Evolutionary conservation across 352 stramenopile species (phyloP).

Genomic region (Peronospora belbahrii): DNA sequence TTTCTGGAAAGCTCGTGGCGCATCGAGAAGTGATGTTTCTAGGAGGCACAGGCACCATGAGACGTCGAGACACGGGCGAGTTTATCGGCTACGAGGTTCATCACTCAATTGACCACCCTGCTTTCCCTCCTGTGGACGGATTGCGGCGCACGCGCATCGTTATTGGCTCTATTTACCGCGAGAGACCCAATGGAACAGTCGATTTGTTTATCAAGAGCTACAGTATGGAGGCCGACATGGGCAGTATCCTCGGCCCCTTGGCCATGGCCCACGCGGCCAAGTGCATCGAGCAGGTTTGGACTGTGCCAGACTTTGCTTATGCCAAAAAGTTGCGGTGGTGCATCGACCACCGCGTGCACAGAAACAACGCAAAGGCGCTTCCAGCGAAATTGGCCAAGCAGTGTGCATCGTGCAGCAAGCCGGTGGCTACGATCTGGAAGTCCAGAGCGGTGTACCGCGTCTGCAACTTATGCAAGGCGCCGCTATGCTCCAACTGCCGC

Average conservation of each 20-base stretch:
- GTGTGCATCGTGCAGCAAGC: slow-evolving; percentile 17
- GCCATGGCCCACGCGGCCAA: slow-evolving; percentile 28
- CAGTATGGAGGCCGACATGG: slow-evolving; percentile 34
- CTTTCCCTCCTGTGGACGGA: slow-evolving; percentile 28
- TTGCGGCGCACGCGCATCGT: slow-evolving; percentile 26
- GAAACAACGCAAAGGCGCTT: slow-evolving; percentile 19
- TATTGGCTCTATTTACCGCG: slow-evolving; percentile 26
- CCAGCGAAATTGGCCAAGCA: slow-evolving; percentile 18
- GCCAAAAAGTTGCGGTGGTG: slow-evolving; percentile 33
- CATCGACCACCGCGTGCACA: slow-evolving; percentile 23
- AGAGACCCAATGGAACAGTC: slow-evolving; percentile 23
- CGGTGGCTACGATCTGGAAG: slow-evolving; percentile 14
- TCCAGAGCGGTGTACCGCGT: slow-evolving; percentile 5
- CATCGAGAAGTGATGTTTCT: slow-evolving; percentile 39
- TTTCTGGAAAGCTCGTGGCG: slow-evolving; percentile 26
- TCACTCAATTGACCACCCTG: slow-evolving; percentile 45
- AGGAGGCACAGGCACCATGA: slow-evolving; percentile 29
- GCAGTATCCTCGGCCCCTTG: slow-evolving; percentile 21
- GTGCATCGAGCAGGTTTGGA: slow-evolving; percentile 32
- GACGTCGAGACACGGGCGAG: slow-evolving; percentile 27
- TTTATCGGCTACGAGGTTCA: slow-evolving; percentile 48
- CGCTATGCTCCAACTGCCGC: slow-evolving; percentile 25
- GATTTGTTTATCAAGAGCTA: slow-evolving; percentile 35
- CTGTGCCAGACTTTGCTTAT: slow-evolving; percentile 23
- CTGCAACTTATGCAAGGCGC: slow-evolving; percentile 23